A percentile compares a stretch with the other conserved stretches of the same genome.
Conservation (phyloP, 352 stramenopile species). For the Pythium guiyangense region DNA sequence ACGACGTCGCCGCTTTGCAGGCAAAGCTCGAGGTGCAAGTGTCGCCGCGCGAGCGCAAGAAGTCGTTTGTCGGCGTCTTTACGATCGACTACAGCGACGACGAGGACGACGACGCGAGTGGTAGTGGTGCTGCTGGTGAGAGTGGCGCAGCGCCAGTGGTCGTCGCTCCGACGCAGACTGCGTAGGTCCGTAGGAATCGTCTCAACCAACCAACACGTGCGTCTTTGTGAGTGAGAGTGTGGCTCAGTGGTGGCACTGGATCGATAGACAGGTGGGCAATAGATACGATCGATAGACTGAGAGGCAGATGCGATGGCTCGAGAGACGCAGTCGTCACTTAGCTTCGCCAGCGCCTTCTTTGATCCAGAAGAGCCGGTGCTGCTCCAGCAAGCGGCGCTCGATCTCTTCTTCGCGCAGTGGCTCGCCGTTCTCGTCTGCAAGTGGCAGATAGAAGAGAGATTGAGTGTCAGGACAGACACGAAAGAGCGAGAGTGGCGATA, state of each 20-base stretch:
- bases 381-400: slow-evolving; percentile 49
- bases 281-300: neutral
- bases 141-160: neutral
- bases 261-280: neutral
- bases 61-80: slow-evolving; percentile 66
- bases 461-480: no score
- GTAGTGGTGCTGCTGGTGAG: neutral
- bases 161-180: slow-evolving; percentile 5
- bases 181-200: neutral
- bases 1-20: slow-evolving; percentile 18
- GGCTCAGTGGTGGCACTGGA: no score
- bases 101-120: slow-evolving; percentile 36
- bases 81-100: slow-evolving; percentile 82
- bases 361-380: slow-evolving; percentile 77
- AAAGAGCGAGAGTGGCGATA: no score
- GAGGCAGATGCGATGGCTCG: no score
- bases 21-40: slow-evolving; percentile 12
- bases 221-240: neutral
- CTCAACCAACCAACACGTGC: neutral
- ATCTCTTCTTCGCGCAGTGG: slow-evolving; percentile 27
- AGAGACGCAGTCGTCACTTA: slow-evolving; percentile 7
- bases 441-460: neutral
- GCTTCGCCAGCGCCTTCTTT: slow-evolving; percentile 38
- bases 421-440: slow-evolving; percentile 10
- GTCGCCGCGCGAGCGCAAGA: slow-evolving; percentile 23